Evolutionary conservation across 441 rosid genomes (phyloP).

Genomic region (Corymbia calophylla): DNA sequence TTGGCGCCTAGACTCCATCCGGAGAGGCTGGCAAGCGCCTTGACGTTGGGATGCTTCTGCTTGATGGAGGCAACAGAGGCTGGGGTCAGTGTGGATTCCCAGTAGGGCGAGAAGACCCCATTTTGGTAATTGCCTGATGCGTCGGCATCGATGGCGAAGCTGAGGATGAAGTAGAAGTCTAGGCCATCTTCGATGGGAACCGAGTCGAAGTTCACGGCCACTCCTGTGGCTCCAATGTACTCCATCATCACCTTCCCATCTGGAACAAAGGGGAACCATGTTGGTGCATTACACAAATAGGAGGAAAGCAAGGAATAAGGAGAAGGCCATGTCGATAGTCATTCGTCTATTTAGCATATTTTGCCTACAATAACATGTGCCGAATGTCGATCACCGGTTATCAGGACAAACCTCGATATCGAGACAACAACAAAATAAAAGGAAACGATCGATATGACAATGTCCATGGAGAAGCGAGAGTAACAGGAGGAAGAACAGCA

Average conservation of each 20-base stretch:
- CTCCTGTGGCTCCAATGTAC: conserved; percentile 50
- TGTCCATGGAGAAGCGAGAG: neutral
- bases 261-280: neutral
- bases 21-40: conserved; percentile 40
- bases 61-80: conserved; percentile 22
- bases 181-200: conserved; percentile 29
- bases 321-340: neutral
- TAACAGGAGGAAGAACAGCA: neutral
- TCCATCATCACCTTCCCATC: conserved; percentile 64
- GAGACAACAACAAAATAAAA: neutral
- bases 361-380: neutral
- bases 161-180: conserved; percentile 36
- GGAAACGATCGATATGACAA: neutral
- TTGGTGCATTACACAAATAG: neutral
- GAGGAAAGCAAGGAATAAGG: neutral
- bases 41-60: conserved; percentile 25
- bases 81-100: conserved; percentile 27
- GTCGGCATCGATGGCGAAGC: conserved; percentile 43
- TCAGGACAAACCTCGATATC: neutral
- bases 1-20: conserved; percentile 37
- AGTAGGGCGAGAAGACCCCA: conserved; percentile 35
- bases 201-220: conserved; percentile 18
- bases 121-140: conserved; percentile 29
- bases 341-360: neutral
- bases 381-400: neutral